phyloP scores from a whole-genome alignment of 2,329 filamentous ascomycete species.

The Orbilia ellipsospora region DNA sequence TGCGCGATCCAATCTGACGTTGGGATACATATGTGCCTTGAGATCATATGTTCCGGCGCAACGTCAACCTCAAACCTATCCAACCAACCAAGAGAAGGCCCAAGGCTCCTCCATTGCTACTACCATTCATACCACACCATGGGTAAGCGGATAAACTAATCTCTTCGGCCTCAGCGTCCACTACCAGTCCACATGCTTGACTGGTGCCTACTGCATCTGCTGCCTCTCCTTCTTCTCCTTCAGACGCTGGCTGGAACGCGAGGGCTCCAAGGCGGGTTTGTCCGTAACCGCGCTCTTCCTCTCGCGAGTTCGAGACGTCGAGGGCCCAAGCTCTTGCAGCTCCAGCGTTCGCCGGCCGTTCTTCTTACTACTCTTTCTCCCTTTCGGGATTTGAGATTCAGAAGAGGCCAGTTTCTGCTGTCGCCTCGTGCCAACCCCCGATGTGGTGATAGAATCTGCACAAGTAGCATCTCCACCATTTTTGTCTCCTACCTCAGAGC shows the following conservation, averaged over 20 bases:
- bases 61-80: slow-evolving; percentile 20
- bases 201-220: neutral
- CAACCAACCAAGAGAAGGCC: slow-evolving; percentile 12
- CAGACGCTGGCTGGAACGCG: slow-evolving; percentile 28
- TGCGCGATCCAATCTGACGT: slow-evolving; percentile 17
- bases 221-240: slow-evolving; percentile 12
- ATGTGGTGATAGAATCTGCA: slow-evolving; percentile 12
- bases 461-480: slow-evolving; percentile 8
- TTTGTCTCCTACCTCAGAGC: neutral
- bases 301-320: neutral
- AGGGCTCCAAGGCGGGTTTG: slow-evolving; percentile 14
- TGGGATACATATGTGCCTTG: slow-evolving; percentile 28
- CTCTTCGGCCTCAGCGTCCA: neutral
- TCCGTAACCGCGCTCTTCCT: slow-evolving; percentile 5
- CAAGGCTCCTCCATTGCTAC: slow-evolving; percentile 18
- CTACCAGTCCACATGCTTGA: neutral
- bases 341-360: slow-evolving; percentile 2
- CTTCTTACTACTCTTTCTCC: slow-evolving; percentile 1
- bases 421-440: slow-evolving; percentile 6
- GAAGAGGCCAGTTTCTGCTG: neutral
- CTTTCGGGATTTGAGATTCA: neutral
- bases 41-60: slow-evolving; percentile 5
- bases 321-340: slow-evolving; percentile 7
- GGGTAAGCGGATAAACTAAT: neutral
- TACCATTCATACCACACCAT: slow-evolving; percentile 4